Evolutionary conservation across 2,329 filamentous ascomycete genomes (phyloP).

Genomic region (Dactylellina sp.): DNA sequence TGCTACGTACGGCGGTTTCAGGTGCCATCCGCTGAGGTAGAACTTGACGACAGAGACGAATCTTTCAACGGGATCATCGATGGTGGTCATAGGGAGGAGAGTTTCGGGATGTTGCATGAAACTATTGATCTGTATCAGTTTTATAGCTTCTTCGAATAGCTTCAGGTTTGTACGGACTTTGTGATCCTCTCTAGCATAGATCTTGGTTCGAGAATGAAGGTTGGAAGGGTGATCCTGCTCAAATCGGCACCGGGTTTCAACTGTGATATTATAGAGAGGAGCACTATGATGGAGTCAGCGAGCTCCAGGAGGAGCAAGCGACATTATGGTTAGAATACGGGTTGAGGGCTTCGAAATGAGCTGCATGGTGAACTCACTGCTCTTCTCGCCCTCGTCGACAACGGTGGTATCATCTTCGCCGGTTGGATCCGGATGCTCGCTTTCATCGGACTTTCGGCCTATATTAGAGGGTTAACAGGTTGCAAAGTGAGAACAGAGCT

Average conservation of each 20-base stretch:
- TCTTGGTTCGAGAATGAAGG: slow-evolving; percentile 96
- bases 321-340: not conserved
- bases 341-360: not conserved
- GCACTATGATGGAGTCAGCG: slow-evolving; percentile 70
- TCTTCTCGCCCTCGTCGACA: slow-evolving; percentile 61
- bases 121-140: slow-evolving; percentile 75
- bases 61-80: slow-evolving; percentile 87
- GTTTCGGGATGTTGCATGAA: slow-evolving; percentile 99
- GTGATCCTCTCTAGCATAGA: slow-evolving; percentile 99
- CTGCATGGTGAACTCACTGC: slow-evolving; percentile 55
- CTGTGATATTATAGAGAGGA: slow-evolving; percentile 97
- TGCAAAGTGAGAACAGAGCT: not conserved
- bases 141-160: slow-evolving; percentile 91
- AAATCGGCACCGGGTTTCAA: slow-evolving; percentile 94
- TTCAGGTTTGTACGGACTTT: slow-evolving; percentile 93
- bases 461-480: not conserved
- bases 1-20: slow-evolving; percentile 85
- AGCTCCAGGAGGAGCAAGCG: not conserved
- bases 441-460: slow-evolving; percentile 59
- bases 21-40: slow-evolving; percentile 98
- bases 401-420: slow-evolving; percentile 60
- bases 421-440: slow-evolving; percentile 52
- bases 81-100: slow-evolving; percentile 84
- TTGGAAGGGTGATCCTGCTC: slow-evolving; percentile 92
- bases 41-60: slow-evolving; percentile 98